Conservation (phyloP, 345 rosid species). For the Zanthoxylum bungeanum region DNA sequence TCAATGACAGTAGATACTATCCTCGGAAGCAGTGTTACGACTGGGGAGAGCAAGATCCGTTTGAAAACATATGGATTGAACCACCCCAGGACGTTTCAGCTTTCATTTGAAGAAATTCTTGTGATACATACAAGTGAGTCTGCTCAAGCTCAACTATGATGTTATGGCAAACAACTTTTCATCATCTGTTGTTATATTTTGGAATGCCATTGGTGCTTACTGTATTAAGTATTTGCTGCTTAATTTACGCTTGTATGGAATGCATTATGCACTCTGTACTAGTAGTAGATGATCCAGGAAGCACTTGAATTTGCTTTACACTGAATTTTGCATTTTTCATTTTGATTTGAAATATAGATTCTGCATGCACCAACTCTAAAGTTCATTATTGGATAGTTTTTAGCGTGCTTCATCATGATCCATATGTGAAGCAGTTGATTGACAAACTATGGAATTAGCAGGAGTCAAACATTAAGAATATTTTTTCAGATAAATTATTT, state of each 20-base stretch:
- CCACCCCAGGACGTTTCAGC: constrained; percentile 43
- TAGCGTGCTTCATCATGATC: background rate
- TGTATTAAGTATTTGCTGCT: constrained; percentile 10
- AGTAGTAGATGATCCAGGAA: constrained; percentile 4
- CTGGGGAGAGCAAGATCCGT: constrained; percentile 64
- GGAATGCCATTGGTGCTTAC: constrained; percentile 8
- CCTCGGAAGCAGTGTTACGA: constrained; percentile 59
- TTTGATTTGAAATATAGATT: background rate
- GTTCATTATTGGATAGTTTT: background rate
- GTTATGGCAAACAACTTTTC: background rate
- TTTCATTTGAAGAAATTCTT: constrained; percentile 25
- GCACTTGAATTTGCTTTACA: background rate
- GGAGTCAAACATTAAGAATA: no score
- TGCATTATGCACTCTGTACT: background rate
- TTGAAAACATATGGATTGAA: constrained; percentile 61
- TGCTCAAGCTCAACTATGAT: background rate
- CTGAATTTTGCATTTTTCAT: background rate
- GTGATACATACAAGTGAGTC: constrained; percentile 16
- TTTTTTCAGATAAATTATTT: background rate
- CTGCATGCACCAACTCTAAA: background rate
- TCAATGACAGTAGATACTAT: constrained; percentile 45
- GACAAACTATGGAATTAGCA: background rate
- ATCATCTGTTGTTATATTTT: constrained; percentile 5
- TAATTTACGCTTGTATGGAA: background rate
- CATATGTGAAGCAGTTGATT: background rate